These are phyloP conservation scores for Penicillium riverlandense DNA, from an alignment of 495 filamentous ascomycete genomes.

Conservation along the genomic window DNA sequence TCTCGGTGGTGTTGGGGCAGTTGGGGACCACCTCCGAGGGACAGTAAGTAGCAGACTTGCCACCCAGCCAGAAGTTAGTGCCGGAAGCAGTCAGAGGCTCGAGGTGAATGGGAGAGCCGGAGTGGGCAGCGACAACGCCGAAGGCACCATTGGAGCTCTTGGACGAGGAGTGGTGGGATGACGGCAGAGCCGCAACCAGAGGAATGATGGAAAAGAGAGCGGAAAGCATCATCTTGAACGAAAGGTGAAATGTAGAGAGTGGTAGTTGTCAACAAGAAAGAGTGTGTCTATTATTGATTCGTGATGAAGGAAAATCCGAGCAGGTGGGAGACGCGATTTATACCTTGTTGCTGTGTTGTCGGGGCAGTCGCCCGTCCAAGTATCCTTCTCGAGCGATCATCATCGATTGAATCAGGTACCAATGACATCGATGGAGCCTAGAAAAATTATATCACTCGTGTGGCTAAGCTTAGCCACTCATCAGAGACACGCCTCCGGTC, in stretches of 20 bases:
- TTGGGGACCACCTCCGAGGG: conserved; percentile 11
- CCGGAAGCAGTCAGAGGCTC: conserved; percentile 24
- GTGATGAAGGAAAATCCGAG: too few species aligned
- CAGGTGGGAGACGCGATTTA: too few species aligned
- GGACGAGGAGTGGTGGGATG: conserved; percentile 2
- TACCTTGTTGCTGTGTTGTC: too few species aligned
- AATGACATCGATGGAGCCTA: too few species aligned
- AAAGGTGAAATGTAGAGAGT: background rate
- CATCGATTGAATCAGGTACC: too few species aligned
- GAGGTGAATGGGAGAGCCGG: conserved; percentile 27
- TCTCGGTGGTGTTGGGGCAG: conserved; percentile 26
- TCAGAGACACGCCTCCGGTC: too few species aligned
- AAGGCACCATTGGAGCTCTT: conserved; percentile 13
- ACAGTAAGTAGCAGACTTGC: conserved; percentile 21
- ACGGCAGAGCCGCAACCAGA: conserved; percentile 17
- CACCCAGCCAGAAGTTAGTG: conserved; percentile 26
- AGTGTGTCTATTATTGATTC: too few species aligned
- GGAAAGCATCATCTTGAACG: conserved; percentile 21
- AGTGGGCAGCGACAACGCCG: conserved; percentile 24
- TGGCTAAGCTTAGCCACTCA: too few species aligned
- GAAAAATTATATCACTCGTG: too few species aligned
- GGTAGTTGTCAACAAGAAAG: too few species aligned
- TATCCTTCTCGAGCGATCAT: too few species aligned
- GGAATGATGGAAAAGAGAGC: conserved; percentile 15
- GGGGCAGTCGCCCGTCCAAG: too few species aligned